These are phyloP conservation scores for Zasmidium citrigriseum DNA, from an alignment of 2,329 filamentous ascomycete genomes.

Conservation along the genomic window DNA sequence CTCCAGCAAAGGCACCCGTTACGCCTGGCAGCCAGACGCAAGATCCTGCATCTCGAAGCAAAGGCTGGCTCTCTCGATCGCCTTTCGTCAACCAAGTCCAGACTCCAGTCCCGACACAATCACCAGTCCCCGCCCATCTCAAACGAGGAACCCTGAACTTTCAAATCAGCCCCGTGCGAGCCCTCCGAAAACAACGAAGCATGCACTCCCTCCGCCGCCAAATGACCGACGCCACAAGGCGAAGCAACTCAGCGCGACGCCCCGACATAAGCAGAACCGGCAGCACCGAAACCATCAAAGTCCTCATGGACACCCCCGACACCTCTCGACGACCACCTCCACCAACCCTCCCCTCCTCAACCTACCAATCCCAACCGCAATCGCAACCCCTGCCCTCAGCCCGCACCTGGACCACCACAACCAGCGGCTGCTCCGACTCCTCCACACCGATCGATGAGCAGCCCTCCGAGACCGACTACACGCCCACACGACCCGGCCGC, in stretches of 20 bases:
- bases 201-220: constrained; percentile 35
- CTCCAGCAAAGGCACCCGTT: constrained; percentile 19
- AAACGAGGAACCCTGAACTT: constrained; percentile 36
- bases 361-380: constrained; percentile 8
- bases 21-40: constrained; percentile 22
- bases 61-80: constrained; percentile 29
- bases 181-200: constrained; percentile 33
- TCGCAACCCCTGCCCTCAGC: constrained; percentile 1
- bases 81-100: constrained; percentile 30
- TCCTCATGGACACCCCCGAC: constrained; percentile 28
- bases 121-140: constrained; percentile 31
- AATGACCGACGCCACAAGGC: constrained; percentile 22
- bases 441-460: constrained; percentile 19
- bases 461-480: constrained; percentile 12
- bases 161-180: constrained; percentile 33
- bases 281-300: constrained; percentile 48
- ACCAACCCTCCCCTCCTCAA: constrained; percentile 6
- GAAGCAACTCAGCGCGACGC: constrained; percentile 12
- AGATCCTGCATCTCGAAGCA: constrained; percentile 14
- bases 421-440: constrained; percentile 11
- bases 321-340: background rate
- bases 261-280: constrained; percentile 29
- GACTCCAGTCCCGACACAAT: constrained; percentile 26
- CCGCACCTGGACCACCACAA: constrained; percentile 17
- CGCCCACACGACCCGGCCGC: constrained; percentile 21